Percentiles rank a stretch among this genome's conserved stretches.
Evolutionary conservation across 129 eudicot genomes (phyloP).

Genomic region (Dittrichia graveolens): DNA sequence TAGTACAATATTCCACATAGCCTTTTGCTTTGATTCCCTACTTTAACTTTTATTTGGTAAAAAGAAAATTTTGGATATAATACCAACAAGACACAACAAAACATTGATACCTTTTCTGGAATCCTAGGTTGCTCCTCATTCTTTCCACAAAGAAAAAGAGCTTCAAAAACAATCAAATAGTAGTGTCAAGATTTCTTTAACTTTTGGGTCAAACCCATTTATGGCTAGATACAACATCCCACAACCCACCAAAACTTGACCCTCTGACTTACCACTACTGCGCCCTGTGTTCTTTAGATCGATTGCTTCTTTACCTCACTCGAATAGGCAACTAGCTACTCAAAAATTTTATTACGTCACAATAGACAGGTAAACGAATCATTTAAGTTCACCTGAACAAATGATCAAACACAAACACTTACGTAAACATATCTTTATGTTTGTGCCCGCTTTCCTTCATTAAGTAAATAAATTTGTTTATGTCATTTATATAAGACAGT

Average conservation of each 20-base stretch:
- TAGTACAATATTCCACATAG: constrained; percentile 27
- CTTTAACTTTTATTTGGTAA: constrained; percentile 43
- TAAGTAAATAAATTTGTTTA: too few species aligned
- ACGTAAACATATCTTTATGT: too few species aligned
- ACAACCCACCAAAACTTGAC: constrained; percentile 16
- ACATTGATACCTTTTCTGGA: constrained; percentile 50
- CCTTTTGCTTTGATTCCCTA: constrained; percentile 45
- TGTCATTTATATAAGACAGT: too few species aligned
- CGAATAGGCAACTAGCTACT: background rate
- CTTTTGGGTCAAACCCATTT: constrained; percentile 57
- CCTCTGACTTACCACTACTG: background rate
- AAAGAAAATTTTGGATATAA: constrained; percentile 22
- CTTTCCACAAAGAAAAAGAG: constrained; percentile 28
- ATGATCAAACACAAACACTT: too few species aligned
- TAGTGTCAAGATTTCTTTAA: constrained; percentile 38
- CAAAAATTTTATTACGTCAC: background rate
- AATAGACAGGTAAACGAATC: too few species aligned
- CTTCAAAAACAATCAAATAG: constrained; percentile 23
- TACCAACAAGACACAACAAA: constrained; percentile 36
- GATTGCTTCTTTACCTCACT: background rate
- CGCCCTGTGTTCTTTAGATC: background rate
- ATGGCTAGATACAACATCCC: constrained; percentile 16
- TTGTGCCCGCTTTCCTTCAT: too few species aligned
- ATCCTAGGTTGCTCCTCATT: constrained; percentile 57
- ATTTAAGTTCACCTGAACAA: too few species aligned